A percentile compares a stretch with the other conserved stretches of the same genome.
These are phyloP conservation scores for Aspergillus sp. DNA, from an alignment of 2,329 filamentous ascomycete genomes.

Conservation along the genomic window DNA sequence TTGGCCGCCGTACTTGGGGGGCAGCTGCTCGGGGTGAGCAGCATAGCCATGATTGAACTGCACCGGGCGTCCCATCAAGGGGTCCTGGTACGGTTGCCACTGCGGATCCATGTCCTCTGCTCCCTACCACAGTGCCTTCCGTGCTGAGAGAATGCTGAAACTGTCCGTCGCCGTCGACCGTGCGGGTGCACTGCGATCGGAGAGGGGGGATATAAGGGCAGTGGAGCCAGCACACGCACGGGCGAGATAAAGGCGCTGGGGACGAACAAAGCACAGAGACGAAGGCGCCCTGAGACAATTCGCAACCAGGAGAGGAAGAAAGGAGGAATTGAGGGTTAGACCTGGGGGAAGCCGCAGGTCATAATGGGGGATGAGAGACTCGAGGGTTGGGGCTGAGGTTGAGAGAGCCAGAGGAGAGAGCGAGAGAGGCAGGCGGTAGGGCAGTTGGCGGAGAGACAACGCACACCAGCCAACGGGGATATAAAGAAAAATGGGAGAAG, in stretches of 20 bases:
- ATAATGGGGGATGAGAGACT: conserved; percentile 17
- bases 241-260: conserved; percentile 3
- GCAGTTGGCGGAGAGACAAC: no score
- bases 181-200: conserved; percentile 23
- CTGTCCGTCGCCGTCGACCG: conserved; percentile 16
- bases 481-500: background rate
- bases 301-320: conserved; percentile 6
- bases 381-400: conserved; percentile 6
- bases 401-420: conserved; percentile 4
- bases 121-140: conserved; percentile 4
- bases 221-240: conserved; percentile 18
- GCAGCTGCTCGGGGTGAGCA: conserved; percentile 40
- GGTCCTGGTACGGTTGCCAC: conserved; percentile 61
- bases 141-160: conserved; percentile 1
- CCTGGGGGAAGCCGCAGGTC: conserved; percentile 12
- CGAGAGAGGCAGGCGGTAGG: conserved; percentile 3
- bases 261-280: conserved; percentile 8
- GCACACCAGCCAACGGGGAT: no score
- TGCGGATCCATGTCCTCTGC: conserved; percentile 44
- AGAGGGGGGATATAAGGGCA: conserved; percentile 15
- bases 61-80: conserved; percentile 49
- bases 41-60: conserved; percentile 52
- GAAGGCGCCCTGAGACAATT: conserved; percentile 11
- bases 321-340: conserved; percentile 14
- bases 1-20: conserved; percentile 41